Evolutionary conservation across 805 yeast species (phyloP).

Genomic region (Deakozyma indianensis): DNA sequence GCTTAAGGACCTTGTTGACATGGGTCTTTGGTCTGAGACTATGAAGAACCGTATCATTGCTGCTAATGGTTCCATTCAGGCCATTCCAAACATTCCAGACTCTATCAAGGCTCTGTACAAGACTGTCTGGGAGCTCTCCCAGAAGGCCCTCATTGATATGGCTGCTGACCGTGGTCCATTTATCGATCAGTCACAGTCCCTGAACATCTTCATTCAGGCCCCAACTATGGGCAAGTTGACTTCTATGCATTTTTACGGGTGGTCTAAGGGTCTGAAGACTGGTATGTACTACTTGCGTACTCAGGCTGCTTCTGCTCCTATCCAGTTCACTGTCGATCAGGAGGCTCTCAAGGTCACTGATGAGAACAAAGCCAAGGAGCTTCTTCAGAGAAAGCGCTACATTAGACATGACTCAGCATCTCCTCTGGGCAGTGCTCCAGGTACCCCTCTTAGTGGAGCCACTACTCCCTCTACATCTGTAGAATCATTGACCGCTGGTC

Average conservation of each 20-base stretch:
- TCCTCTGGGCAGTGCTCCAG: background rate
- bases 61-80: constrained; percentile 74
- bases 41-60: constrained; percentile 61
- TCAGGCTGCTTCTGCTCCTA: constrained; percentile 90
- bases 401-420: constrained; percentile 3
- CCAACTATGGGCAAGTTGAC: constrained; percentile 92
- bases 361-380: constrained; percentile 4
- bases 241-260: constrained; percentile 93
- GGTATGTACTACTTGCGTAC: constrained; percentile 95
- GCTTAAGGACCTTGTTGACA: constrained; percentile 57
- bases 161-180: constrained; percentile 61
- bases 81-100: constrained; percentile 52
- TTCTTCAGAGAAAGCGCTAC: constrained; percentile 13
- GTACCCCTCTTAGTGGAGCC: constrained; percentile 3
- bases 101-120: constrained; percentile 57
- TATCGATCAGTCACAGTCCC: constrained; percentile 79
- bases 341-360: constrained; percentile 16
- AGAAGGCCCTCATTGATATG: constrained; percentile 65
- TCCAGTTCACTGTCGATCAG: constrained; percentile 63
- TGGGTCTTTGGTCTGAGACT: constrained; percentile 65
- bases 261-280: constrained; percentile 94
- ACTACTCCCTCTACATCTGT: constrained; percentile 4
- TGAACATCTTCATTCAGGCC: constrained; percentile 71
- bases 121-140: constrained; percentile 92
- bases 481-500: constrained; percentile 4